These are phyloP conservation scores for Hypomyces rosellus DNA, from an alignment of 2,329 filamentous ascomycete genomes.

Conservation along the genomic window DNA sequence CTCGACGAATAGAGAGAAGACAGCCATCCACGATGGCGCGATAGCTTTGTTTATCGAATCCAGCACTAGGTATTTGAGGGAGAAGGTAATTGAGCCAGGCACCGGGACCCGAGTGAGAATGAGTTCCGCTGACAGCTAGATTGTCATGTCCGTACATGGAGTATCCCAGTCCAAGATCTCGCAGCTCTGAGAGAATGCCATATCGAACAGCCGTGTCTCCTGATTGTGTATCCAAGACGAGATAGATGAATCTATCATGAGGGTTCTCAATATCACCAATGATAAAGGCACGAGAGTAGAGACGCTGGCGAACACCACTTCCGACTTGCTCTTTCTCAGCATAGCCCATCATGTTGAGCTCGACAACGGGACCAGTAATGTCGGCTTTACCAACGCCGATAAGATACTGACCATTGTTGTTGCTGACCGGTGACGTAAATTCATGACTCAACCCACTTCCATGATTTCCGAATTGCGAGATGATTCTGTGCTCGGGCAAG, in stretches of 20 bases:
- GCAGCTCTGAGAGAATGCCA: slow-evolving; percentile 69
- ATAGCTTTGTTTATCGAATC: slow-evolving; percentile 81
- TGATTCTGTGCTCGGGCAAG: neutral
- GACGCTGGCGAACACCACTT: slow-evolving; percentile 72
- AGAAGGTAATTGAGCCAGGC: slow-evolving; percentile 90
- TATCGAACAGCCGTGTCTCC: slow-evolving; percentile 83
- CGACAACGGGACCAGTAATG: slow-evolving; percentile 67
- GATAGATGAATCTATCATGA: slow-evolving; percentile 70
- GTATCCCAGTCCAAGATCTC: slow-evolving; percentile 63
- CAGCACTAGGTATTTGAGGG: slow-evolving; percentile 79
- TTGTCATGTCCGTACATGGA: slow-evolving; percentile 66
- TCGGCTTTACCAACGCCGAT: slow-evolving; percentile 49
- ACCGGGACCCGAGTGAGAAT: slow-evolving; percentile 83
- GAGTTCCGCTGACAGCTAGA: slow-evolving; percentile 83
- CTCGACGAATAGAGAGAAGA: slow-evolving; percentile 69
- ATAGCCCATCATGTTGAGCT: slow-evolving; percentile 88
- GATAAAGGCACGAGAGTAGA: slow-evolving; percentile 85
- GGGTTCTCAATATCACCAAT: slow-evolving; percentile 61
- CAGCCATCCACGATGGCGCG: slow-evolving; percentile 81
- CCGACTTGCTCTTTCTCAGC: slow-evolving; percentile 74
- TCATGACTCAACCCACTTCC: neutral
- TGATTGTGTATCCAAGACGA: slow-evolving; percentile 78
- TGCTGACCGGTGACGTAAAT: neutral
- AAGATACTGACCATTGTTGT: slow-evolving; percentile 31
- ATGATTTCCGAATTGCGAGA: neutral